Conservation (phyloP, 2,329 filamentous ascomycete species). For the Aureobasidium pullulans region DNA sequence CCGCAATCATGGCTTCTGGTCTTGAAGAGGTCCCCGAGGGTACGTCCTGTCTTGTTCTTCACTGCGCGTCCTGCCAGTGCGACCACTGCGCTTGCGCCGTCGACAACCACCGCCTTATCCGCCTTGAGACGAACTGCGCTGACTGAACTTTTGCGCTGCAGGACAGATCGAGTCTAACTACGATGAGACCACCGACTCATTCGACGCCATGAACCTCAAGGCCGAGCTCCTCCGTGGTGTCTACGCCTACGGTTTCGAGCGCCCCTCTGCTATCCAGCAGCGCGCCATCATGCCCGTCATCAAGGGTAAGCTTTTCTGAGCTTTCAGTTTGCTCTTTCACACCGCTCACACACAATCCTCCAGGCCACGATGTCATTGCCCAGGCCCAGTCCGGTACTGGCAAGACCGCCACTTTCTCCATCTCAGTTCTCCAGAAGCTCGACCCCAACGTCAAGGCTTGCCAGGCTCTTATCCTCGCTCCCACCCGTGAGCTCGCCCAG, state of each 20-base stretch:
- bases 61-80: not conserved
- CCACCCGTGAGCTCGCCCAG: slow-evolving; percentile 95
- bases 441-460: slow-evolving; percentile 90
- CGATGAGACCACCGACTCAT: slow-evolving; percentile 98
- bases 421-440: slow-evolving; percentile 98
- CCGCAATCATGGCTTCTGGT: slow-evolving; percentile 97
- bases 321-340: slow-evolving; percentile 14
- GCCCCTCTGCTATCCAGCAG: slow-evolving; percentile 98
- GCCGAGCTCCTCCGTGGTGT: slow-evolving; percentile 95
- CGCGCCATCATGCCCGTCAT: slow-evolving; percentile 99
- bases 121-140: not conserved
- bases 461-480: slow-evolving; percentile 94
- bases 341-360: slow-evolving; percentile 1
- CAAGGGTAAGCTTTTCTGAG: slow-evolving; percentile 67
- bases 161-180: slow-evolving; percentile 99
- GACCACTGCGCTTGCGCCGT: too few relatives aligned
- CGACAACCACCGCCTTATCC: not conserved
- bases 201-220: slow-evolving; percentile 97
- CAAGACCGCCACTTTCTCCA: slow-evolving; percentile 99
- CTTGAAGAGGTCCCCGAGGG: slow-evolving; percentile 96
- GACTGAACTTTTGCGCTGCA: slow-evolving; percentile 36
- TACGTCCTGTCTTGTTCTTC: slow-evolving; percentile 46
- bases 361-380: slow-evolving; percentile 96
- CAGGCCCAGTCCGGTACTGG: slow-evolving; percentile 99
- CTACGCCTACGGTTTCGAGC: slow-evolving; percentile 99